Conservation (phyloP, 371 early-diverging fungal species). For the Thermomucor indicae-seudaticae region DNA sequence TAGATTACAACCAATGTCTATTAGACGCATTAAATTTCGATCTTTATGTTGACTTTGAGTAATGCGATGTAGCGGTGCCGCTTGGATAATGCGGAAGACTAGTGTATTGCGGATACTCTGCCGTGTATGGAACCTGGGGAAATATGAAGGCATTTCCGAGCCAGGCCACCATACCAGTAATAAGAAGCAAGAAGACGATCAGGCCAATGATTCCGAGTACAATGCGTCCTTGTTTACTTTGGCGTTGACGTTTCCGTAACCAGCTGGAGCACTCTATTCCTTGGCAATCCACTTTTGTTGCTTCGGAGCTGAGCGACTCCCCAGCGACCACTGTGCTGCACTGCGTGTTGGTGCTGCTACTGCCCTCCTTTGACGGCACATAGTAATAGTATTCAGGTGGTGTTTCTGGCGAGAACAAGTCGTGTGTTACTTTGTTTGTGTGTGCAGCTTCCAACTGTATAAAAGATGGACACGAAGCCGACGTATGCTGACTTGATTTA, state of each 20-base stretch:
- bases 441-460: slow-evolving; percentile 1
- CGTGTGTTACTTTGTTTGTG: slow-evolving; percentile 3
- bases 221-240: neutral
- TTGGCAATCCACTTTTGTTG: neutral
- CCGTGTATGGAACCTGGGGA: slow-evolving; percentile 11
- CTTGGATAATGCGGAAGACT: too few species aligned
- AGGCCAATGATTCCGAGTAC: slow-evolving; percentile 9
- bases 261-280: slow-evolving; percentile 3
- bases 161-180: slow-evolving; percentile 8
- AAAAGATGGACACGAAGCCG: slow-evolving; percentile 9
- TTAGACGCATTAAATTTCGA: too few species aligned
- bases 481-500: too few species aligned
- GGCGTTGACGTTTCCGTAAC: slow-evolving; percentile 3
- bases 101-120: slow-evolving; percentile 10
- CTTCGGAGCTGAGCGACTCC: slow-evolving; percentile 7
- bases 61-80: too few species aligned
- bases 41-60: too few species aligned
- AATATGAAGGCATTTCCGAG: slow-evolving; percentile 12
- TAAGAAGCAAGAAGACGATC: slow-evolving; percentile 10
- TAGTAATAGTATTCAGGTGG: slow-evolving; percentile 12
- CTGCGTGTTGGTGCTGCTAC: neutral
- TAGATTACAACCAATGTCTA: too few species aligned
- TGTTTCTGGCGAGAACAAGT: slow-evolving; percentile 8
- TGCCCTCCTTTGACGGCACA: neutral
- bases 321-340: slow-evolving; percentile 1